Evolutionary conservation across 164 flowering plant species (phyloP), one percentile per base, ranked within the genome.

Genomic region (Berberis thunbergii): DNA sequence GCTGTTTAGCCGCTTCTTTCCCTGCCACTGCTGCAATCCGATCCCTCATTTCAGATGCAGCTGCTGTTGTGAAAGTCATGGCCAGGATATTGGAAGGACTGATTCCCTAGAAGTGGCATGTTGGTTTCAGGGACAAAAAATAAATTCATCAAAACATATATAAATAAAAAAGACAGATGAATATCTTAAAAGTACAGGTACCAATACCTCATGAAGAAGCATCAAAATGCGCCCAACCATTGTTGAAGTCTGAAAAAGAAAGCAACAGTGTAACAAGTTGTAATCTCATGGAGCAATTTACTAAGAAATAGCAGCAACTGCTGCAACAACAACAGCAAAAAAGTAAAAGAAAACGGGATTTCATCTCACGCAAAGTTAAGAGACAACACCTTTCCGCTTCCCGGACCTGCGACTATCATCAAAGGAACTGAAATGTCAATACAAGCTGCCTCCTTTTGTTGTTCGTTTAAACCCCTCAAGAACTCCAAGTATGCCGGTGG

Each of bases 61-160:
- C 98, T 40, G 97, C 91, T 38, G 94, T 93, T 43, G 98, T 93
- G 80, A 93, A 93, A 61, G 98, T 93, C 98, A 90, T 93, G 43
- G 98, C 98, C 59, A 93, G 75, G 72, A 93, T 83, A 67, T 90
- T 74, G 75, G 89, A 77, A 48, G 97, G 83, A 72, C 72, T 68
- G 62, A 89, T 79, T 3, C 89, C 97, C 98, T 93, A 54, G 60
- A 63, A 64, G 4, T 57, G 40, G 6, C 0, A 43, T 64, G 9
- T 50, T 42, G 8, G 41, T 59, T 39, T n/a, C 45, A 62, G 52
- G 48, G 59, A 61, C 50, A 38, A 60, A 61, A 41, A 57, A 44
- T 43, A 56, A 39, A 45, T 26, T 53, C 4, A 48, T 38, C 43
- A 41, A 50, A 59, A 3, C 3, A 66, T 3, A 13, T 11, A 3